Conservation (phyloP, 257 asterid genomes). For the Solanum bukasovii region DNA sequence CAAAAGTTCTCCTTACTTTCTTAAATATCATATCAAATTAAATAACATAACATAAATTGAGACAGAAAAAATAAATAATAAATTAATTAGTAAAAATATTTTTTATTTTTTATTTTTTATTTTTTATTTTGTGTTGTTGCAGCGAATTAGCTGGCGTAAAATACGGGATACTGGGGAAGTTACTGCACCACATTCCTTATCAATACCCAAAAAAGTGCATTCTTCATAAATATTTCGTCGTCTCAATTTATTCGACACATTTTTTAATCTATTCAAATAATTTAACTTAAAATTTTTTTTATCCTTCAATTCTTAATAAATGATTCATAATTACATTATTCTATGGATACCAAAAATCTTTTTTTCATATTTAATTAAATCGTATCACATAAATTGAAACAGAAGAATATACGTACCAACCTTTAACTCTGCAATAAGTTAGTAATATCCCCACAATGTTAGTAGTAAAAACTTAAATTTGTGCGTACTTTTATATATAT, state of each 20-base stretch:
- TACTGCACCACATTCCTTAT: background rate
- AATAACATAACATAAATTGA: too few species aligned
- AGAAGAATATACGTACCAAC: fast-evolving
- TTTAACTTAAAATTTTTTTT: background rate
- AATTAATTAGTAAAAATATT: too few species aligned
- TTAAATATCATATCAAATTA: too few species aligned
- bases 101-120: too few species aligned
- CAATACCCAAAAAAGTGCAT: background rate
- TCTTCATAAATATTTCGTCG: background rate
- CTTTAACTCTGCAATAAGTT: too few species aligned
- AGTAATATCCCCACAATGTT: background rate
- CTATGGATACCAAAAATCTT: too few species aligned
- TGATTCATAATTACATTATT: background rate
- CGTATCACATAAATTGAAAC: too few species aligned
- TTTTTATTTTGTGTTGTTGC: background rate
- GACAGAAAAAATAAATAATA: too few species aligned
- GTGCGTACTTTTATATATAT: background rate
- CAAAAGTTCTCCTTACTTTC: too few species aligned
- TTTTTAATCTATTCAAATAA: background rate
- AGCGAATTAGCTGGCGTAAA: background rate
- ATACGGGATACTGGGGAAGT: background rate
- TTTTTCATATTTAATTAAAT: too few species aligned
- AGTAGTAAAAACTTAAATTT: background rate
- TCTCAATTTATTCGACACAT: background rate
- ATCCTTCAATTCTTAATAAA: background rate